Conservation (phyloP, 1,139 yeast genomes). For the Geotrichum australiense region DNA sequence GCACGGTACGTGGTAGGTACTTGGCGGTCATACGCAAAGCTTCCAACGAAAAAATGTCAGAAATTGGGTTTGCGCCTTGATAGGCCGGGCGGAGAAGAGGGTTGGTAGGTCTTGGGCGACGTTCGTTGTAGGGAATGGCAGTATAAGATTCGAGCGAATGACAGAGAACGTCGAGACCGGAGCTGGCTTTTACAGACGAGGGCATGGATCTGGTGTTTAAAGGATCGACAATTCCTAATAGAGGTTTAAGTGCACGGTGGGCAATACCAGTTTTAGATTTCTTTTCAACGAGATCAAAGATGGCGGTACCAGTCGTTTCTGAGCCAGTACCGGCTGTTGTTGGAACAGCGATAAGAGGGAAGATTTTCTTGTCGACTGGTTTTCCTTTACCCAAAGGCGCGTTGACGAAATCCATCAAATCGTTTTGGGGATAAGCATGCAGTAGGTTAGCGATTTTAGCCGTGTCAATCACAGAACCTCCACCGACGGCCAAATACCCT, state of each 20-base stretch:
- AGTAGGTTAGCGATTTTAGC: constrained; percentile 38
- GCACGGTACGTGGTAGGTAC: constrained; percentile 36
- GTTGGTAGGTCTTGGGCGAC: constrained; percentile 36
- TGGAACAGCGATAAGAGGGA: constrained; percentile 40
- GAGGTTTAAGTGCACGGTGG: constrained; percentile 36
- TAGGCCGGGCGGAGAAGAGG: constrained; percentile 39
- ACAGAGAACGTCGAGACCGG: constrained; percentile 42
- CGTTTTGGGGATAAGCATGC: constrained; percentile 36
- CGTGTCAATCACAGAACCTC: constrained; percentile 40
- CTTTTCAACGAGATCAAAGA: constrained; percentile 33
- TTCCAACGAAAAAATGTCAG: constrained; percentile 37
- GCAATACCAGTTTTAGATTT: constrained; percentile 40
- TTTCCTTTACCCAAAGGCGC: constrained; percentile 39
- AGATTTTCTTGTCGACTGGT: constrained; percentile 32
- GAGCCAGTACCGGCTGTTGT: constrained; percentile 44
- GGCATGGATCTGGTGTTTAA: constrained; percentile 39
- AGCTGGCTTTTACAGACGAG: constrained; percentile 38
- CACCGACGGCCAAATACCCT: constrained; percentile 37
- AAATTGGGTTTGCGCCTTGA: constrained; percentile 40
- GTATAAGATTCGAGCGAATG: constrained; percentile 42
- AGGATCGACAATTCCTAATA: constrained; percentile 39
- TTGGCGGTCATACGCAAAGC: constrained; percentile 36
- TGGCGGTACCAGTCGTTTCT: constrained; percentile 42
- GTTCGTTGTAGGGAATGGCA: constrained; percentile 37
- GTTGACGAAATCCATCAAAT: constrained; percentile 37